Conservation (phyloP, 2,329 filamentous ascomycete species). For the Fusarium subtropicale region DNA sequence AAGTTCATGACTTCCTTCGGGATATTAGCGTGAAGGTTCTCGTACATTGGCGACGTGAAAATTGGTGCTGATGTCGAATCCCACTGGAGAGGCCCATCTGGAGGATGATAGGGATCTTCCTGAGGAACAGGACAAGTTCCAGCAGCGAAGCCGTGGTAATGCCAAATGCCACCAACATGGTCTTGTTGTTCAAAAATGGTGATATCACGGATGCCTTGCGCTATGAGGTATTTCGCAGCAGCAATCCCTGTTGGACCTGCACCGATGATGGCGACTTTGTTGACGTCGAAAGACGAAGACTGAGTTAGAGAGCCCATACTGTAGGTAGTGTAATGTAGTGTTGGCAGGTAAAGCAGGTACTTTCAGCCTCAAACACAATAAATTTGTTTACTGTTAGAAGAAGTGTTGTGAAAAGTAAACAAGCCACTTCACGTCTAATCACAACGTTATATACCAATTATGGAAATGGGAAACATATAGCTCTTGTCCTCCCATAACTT, state of each 20-base stretch:
- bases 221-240: constrained; percentile 82
- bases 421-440: constrained; percentile 5
- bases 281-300: constrained; percentile 60
- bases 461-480: not conserved
- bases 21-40: constrained; percentile 87
- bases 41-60: constrained; percentile 88
- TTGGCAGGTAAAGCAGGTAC: not conserved
- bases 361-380: not conserved
- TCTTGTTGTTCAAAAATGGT: constrained; percentile 85
- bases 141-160: constrained; percentile 70
- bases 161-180: constrained; percentile 86
- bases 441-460: not conserved
- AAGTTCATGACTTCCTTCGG: constrained; percentile 84
- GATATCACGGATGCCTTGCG: constrained; percentile 77
- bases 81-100: constrained; percentile 71
- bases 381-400: not conserved
- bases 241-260: constrained; percentile 84
- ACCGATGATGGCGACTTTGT: constrained; percentile 80
- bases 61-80: constrained; percentile 58
- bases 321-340: not conserved
- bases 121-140: constrained; percentile 72
- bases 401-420: not conserved
- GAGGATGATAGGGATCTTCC: constrained; percentile 70
- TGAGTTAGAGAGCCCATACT: constrained; percentile 49
- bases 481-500: constrained; percentile 20